A percentile compares a stretch with the other conserved stretches of the same genome.
Conservation (phyloP, 352 stramenopile genomes). For the Albugo candida region DNA sequence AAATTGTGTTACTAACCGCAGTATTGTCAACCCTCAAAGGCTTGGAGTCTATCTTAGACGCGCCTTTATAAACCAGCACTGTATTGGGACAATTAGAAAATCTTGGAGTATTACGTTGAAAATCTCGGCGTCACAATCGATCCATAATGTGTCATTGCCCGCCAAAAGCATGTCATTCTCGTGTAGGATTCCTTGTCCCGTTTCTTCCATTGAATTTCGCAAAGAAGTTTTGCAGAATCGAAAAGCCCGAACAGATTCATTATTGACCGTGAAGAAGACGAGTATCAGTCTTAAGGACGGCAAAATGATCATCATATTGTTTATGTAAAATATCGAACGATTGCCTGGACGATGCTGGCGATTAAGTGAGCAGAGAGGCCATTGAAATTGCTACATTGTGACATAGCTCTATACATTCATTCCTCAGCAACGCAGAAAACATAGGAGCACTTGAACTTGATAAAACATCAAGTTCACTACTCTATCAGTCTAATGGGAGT, state of each 20-base stretch:
- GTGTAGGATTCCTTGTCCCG: slow-evolving; percentile 25
- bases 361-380: background rate
- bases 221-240: slow-evolving; percentile 10
- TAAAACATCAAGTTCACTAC: slow-evolving; percentile 26
- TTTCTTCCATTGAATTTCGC: slow-evolving; percentile 23
- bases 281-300: slow-evolving; percentile 30
- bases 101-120: slow-evolving; percentile 17
- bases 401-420: background rate
- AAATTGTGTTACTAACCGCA: slow-evolving; percentile 1
- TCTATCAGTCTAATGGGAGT: no score
- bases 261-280: slow-evolving; percentile 8
- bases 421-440: background rate
- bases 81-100: slow-evolving; percentile 17
- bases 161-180: slow-evolving; percentile 42
- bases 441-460: slow-evolving; percentile 23
- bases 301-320: slow-evolving; percentile 47
- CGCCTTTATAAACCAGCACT: slow-evolving; percentile 30
- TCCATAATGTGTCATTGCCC: slow-evolving; percentile 30
- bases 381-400: background rate
- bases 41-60: background rate
- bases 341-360: background rate
- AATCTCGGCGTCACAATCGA: slow-evolving; percentile 10
- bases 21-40: slow-evolving; percentile 5
- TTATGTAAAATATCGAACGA: slow-evolving; percentile 5
- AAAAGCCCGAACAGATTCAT: slow-evolving; percentile 10